Evolutionary conservation across 2,329 filamentous ascomycete genomes (phyloP).

Genomic region (Ophiostoma quercus): DNA sequence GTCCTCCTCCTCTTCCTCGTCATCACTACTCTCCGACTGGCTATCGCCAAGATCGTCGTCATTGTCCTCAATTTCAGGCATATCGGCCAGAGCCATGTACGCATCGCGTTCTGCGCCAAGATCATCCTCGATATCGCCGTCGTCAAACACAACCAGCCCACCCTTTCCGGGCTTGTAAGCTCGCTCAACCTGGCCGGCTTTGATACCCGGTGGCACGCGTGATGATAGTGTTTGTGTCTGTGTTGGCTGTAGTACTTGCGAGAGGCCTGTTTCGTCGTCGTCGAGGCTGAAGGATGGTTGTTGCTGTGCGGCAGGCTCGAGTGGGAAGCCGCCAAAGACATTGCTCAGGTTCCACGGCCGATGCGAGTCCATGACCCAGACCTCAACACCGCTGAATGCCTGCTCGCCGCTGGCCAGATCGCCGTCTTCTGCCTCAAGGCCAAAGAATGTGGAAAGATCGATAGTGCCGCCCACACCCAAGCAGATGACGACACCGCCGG

Average conservation of each 20-base stretch:
- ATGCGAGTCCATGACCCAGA: conserved; percentile 89
- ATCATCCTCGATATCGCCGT: conserved; percentile 88
- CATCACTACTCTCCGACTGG: conserved; percentile 68
- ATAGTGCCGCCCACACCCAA: conserved; percentile 89
- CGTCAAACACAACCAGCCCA: conserved; percentile 90
- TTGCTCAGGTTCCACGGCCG: conserved; percentile 94
- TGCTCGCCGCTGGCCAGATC: conserved; percentile 28
- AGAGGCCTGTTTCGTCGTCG: conserved; percentile 29
- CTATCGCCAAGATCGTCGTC: conserved; percentile 57
- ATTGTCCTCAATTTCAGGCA: conserved; percentile 77
- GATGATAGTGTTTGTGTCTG: conserved; percentile 26
- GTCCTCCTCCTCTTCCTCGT: conserved; percentile 45
- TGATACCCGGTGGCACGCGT: conserved; percentile 59
- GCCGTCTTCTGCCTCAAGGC: conserved; percentile 63
- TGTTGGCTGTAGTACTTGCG: conserved; percentile 37
- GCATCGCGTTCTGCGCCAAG: conserved; percentile 69
- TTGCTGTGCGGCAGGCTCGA: conserved; percentile 39
- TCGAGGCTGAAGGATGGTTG: neutral
- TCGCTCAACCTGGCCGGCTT: conserved; percentile 64
- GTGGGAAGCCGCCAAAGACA: conserved; percentile 72
- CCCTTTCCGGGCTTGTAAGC: conserved; percentile 73
- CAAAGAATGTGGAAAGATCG: conserved; percentile 74
- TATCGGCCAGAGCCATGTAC: conserved; percentile 78
- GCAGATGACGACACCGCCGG: conserved; percentile 84
- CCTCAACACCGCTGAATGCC: conserved; percentile 76